A percentile compares a stretch with the other conserved stretches of the same genome.
Evolutionary conservation across 2,329 filamentous ascomycete genomes (phyloP).

Genomic region (Pseudofabraea citricarpa): DNA sequence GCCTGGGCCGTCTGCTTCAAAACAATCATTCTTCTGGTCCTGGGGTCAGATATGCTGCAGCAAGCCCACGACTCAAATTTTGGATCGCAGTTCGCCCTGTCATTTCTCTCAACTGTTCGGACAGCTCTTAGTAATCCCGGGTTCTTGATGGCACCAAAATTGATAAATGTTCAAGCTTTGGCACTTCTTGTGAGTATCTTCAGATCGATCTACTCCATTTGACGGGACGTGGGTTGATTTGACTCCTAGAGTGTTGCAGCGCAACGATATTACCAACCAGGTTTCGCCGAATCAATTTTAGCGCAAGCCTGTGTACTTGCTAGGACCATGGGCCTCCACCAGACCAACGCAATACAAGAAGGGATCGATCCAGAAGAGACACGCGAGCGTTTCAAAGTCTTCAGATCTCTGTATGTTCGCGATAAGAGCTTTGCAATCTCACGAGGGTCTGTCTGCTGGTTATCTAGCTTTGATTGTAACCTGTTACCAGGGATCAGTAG

Average conservation of each 20-base stretch:
- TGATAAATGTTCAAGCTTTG: slow-evolving; percentile 1
- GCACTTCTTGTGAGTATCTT: background rate
- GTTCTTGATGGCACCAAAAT: background rate
- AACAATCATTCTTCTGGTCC: background rate
- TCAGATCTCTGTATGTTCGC: background rate
- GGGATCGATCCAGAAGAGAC: background rate
- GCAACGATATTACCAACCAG: background rate
- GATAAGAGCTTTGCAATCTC: background rate
- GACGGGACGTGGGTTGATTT: background rate
- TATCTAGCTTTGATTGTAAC: background rate
- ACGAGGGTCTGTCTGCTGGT: background rate
- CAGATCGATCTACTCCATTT: background rate
- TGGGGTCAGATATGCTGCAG: background rate
- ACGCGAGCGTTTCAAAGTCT: background rate
- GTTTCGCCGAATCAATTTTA: background rate
- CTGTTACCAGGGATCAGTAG: too few relatives aligned
- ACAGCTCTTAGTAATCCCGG: background rate
- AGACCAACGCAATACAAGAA: background rate
- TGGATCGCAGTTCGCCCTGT: background rate
- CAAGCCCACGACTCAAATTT: background rate
- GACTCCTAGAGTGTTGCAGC: background rate
- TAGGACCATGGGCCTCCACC: background rate
- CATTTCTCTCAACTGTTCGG: background rate
- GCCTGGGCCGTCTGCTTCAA: background rate
- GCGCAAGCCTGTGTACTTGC: slow-evolving; percentile 1